Base-by-base conservation (phyloP, 306 rosid genomes). In the Astragalus glycyphyllos region DNA sequence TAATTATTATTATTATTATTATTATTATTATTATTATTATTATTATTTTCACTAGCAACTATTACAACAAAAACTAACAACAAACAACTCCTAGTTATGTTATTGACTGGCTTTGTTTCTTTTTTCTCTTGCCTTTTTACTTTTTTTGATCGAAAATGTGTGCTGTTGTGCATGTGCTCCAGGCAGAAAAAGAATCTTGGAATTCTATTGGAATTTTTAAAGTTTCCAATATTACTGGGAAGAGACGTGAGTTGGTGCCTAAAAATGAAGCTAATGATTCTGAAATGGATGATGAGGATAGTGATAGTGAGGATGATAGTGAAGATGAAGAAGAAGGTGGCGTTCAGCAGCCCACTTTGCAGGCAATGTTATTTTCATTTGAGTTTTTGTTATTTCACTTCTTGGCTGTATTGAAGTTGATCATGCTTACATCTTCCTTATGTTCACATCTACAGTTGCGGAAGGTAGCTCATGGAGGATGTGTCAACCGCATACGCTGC, bases 201-300 rank as follows among this genome's bases (percentile, higher is more conserved):
- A 94, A 94, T 71, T 90, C 90, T 51, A 79, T 94, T 78, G 96
- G 96, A 48, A 86, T 94, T 77, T 94, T 87, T 79, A 90, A 87
- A 74, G 81, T 90, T 67, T 81, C 97, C 8, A 87, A 89, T 65
- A 84, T 94, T 74, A 58, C 97, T 77, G 98, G 98, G 32, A 90
- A 89, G 85, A 86, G 93, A 74, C 96, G 86, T 26, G 95, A 86
- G 26, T 79, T 60, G 8, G 81, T 90, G 81, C 96, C 94, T 9
- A 85, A 90, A 76, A 47, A 80, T 51, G 75, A 58, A 40, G 64
- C 67, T 53, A 88, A 83, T 62, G 90, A 83, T 20, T 42, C 95
- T 48, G 88, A 54, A 71, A 82, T 90, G 96, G 94, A 83, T 53
- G 81, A 51, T 65, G 98, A 87, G 54, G 74, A 80, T 55, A 85